A percentile compares a stretch with the other conserved stretches of the same genome.
phyloP scores from a whole-genome alignment of 169 alveolate genomes.

The Plasmodium billcollinsi region DNA sequence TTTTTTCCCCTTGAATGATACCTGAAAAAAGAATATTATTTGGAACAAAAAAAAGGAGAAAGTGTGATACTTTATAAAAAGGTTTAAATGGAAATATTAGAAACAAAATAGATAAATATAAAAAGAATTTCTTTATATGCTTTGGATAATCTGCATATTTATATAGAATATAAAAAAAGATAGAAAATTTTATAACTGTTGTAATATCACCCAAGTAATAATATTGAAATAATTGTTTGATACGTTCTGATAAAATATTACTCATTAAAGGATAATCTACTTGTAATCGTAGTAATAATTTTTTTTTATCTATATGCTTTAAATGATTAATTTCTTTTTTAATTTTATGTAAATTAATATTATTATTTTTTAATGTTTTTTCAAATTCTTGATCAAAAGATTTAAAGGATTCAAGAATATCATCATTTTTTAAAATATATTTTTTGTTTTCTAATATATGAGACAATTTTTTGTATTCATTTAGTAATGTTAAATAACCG shows the following conservation, averaged over 20 bases:
- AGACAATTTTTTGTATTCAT: constrained; percentile 52
- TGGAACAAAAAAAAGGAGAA: constrained; percentile 57
- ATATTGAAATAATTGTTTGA: constrained; percentile 31
- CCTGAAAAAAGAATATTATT: constrained; percentile 41
- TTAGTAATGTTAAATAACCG: constrained; percentile 41
- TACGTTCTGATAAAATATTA: constrained; percentile 14
- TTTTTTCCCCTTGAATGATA: not conserved
- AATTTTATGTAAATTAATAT: constrained; percentile 45
- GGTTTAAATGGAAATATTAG: constrained; percentile 55
- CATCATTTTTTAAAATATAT: constrained; percentile 13
- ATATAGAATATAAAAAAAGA: constrained; percentile 53
- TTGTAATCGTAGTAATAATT: constrained; percentile 32
- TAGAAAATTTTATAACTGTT: constrained; percentile 43
- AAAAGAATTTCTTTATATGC: constrained; percentile 20
- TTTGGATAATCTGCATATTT: constrained; percentile 66
- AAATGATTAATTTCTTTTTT: constrained; percentile 50
- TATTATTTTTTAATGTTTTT: constrained; percentile 24
- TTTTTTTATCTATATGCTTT: constrained; percentile 24
- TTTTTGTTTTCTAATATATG: constrained; percentile 32
- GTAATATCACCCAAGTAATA: constrained; percentile 62
- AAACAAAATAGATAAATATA: constrained; percentile 31
- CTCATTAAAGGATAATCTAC: constrained; percentile 74
- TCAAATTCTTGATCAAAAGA: constrained; percentile 37
- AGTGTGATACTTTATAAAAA: constrained; percentile 33
- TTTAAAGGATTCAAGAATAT: constrained; percentile 37